These are phyloP conservation scores for Eutrema yunnanense DNA, from an alignment of 345 rosid genomes.

Conservation along the genomic window DNA sequence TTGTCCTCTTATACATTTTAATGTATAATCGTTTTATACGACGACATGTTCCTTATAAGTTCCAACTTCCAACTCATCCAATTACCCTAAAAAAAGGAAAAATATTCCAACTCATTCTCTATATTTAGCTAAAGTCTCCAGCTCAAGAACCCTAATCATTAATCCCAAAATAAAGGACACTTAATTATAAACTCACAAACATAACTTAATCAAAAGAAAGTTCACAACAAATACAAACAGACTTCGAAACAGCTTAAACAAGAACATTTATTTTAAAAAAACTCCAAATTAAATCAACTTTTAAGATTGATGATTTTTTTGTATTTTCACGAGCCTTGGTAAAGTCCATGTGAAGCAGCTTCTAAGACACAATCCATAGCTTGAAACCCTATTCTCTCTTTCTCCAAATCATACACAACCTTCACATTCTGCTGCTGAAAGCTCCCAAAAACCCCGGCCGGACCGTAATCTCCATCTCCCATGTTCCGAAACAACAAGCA, in stretches of 20 bases:
- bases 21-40: conserved; percentile 13
- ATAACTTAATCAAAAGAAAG: conserved; percentile 1
- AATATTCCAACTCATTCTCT: conserved; percentile 22
- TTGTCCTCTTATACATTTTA: background rate
- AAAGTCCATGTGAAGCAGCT: conserved; percentile 49
- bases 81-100: background rate
- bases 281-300: background rate
- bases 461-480: conserved; percentile 69
- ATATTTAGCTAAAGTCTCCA: conserved; percentile 4
- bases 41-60: conserved; percentile 2
- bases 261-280: background rate
- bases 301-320: background rate
- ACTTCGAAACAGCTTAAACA: background rate
- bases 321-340: conserved; percentile 27
- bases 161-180: background rate
- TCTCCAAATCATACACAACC: conserved; percentile 75
- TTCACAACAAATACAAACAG: conserved; percentile 7
- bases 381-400: conserved; percentile 70
- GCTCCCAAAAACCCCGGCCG: conserved; percentile 74
- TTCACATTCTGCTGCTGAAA: conserved; percentile 81
- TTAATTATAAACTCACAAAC: background rate
- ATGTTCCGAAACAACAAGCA: conserved; percentile 64
- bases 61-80: conserved; percentile 25
- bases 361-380: conserved; percentile 66
- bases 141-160: conserved; percentile 21